Conservation (phyloP, 2,329 filamentous ascomycete genomes). For the Nothopassalora personata region DNA sequence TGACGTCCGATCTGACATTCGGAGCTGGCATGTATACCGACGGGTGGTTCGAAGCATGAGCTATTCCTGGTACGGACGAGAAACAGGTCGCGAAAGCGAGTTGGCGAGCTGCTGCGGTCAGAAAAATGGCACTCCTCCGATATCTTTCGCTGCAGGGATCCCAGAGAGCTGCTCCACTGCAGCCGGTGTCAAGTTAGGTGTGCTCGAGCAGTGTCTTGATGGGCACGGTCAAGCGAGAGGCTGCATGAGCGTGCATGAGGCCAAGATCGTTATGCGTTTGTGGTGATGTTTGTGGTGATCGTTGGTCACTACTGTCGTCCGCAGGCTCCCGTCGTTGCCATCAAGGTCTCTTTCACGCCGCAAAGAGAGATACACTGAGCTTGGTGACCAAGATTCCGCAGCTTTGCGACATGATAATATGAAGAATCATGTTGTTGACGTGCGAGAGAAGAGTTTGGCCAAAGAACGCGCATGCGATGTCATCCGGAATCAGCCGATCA, state of each 20-base stretch:
- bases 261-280: background rate
- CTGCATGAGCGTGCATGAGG: background rate
- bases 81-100: background rate
- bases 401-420: background rate
- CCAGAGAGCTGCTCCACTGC: background rate
- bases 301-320: background rate
- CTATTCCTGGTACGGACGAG: background rate
- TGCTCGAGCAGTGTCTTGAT: background rate
- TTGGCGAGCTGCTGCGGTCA: background rate
- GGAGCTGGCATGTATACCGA: background rate
- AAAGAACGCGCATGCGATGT: conserved; percentile 3
- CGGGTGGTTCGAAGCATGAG: background rate
- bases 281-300: too few relatives aligned
- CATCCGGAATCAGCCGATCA: background rate
- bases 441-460: background rate
- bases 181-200: background rate
- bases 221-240: background rate
- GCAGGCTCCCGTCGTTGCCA: background rate
- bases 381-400: background rate
- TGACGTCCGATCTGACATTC: background rate
- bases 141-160: too few relatives aligned
- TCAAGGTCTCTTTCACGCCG: background rate
- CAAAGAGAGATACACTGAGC: background rate
- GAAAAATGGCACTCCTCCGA: background rate
- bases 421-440: background rate